These are phyloP conservation scores for Sesbania bispinosa DNA, from an alignment of 306 rosid genomes.

Conservation along the genomic window DNA sequence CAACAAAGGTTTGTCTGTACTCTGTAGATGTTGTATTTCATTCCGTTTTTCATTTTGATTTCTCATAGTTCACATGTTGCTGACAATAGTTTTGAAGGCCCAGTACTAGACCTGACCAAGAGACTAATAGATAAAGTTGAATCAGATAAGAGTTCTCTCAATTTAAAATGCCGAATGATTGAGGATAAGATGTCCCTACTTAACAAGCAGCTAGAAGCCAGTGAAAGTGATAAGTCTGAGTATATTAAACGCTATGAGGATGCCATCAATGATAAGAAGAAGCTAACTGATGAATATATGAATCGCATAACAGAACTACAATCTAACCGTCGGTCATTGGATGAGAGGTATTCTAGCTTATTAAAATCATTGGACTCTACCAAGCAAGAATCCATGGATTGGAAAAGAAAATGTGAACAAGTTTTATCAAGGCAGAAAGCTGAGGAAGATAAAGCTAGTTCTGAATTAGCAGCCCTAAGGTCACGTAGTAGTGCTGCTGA, in stretches of 20 bases:
- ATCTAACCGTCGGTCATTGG: conserved; percentile 62
- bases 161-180: conserved; percentile 62
- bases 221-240: conserved; percentile 70
- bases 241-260: conserved; percentile 83
- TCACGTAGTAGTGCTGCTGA: conserved; percentile 86
- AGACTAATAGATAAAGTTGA: conserved; percentile 71
- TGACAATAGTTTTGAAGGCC: conserved; percentile 80
- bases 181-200: conserved; percentile 72
- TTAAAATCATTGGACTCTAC: conserved; percentile 64
- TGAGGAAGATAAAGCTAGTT: conserved; percentile 77
- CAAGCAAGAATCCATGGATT: conserved; percentile 74
- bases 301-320: conserved; percentile 77
- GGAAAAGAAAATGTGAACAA: conserved; percentile 83
- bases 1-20: conserved; percentile 85
- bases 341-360: conserved; percentile 68
- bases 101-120: conserved; percentile 66
- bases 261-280: conserved; percentile 79
- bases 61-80: too few species aligned
- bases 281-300: conserved; percentile 82
- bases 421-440: conserved; percentile 67
- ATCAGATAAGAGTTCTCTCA: conserved; percentile 66
- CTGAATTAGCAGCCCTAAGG: conserved; percentile 78
- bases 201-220: conserved; percentile 78
- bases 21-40: too few species aligned
- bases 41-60: too few species aligned